Evolutionary conservation across 257 asterid species (phyloP).

Genomic region (Nicotiana attenuata): DNA sequence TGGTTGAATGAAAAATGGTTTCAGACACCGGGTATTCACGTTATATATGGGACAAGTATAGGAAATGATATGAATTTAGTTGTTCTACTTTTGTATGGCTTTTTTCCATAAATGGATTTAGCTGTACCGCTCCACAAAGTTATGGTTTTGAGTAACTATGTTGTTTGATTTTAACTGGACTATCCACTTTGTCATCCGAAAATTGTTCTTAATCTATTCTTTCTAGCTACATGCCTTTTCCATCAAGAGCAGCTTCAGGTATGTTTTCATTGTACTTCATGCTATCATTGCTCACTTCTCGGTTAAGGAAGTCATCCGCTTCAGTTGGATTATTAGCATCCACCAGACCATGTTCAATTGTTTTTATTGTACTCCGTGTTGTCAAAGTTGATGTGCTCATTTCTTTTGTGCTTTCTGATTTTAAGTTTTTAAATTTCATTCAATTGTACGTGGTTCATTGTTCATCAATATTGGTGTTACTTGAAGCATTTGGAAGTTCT

Average conservation of each 20-base stretch:
- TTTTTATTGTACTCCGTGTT: too few relatives aligned
- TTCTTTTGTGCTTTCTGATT: too few relatives aligned
- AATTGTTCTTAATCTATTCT: slow-evolving; percentile 9
- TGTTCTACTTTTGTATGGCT: background rate
- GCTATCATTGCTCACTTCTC: slow-evolving; percentile 35
- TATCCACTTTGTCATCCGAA: slow-evolving; percentile 15
- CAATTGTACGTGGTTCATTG: background rate
- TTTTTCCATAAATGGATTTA: background rate
- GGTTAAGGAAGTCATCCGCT: slow-evolving; percentile 31
- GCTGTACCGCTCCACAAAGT: too few relatives aligned
- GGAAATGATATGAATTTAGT: background rate
- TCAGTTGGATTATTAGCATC: slow-evolving; percentile 18
- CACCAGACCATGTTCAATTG: slow-evolving; percentile 17
- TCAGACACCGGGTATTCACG: background rate
- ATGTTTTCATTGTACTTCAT: slow-evolving; percentile 16
- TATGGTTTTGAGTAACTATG: too few relatives aligned
- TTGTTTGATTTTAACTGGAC: too few relatives aligned
- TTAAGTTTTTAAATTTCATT: background rate
- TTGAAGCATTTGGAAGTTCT: background rate
- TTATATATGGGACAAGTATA: background rate
- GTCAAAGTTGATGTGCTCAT: too few relatives aligned
- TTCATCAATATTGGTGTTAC: background rate
- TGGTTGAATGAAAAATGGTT: background rate
- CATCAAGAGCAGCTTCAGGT: slow-evolving; percentile 8
- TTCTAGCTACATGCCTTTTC: background rate